phyloP scores from a whole-genome alignment of 805 yeast genomes.

The Candida railenensis region DNA sequence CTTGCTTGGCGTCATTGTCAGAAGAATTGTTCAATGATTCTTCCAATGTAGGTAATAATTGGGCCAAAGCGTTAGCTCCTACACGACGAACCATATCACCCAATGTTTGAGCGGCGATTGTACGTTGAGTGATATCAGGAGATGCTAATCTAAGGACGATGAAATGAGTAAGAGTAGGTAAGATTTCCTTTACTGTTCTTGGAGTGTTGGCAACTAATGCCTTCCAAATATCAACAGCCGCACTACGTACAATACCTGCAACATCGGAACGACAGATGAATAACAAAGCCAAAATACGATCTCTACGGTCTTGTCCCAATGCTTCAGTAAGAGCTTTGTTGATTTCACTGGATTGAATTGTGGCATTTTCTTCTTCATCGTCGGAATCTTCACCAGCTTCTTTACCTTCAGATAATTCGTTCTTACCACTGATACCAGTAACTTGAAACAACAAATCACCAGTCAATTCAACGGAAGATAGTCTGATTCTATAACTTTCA shows the following conservation, averaged over 20 bases:
- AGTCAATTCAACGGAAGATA: conserved; percentile 90
- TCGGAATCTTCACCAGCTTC: conserved; percentile 20
- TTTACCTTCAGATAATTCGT: conserved; percentile 50
- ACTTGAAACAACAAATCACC: conserved; percentile 94
- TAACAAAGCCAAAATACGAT: conserved; percentile 77
- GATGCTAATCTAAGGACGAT: conserved; percentile 83
- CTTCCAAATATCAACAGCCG: conserved; percentile 95
- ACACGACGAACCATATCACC: conserved; percentile 95
- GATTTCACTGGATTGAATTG: conserved; percentile 49
- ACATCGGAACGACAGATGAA: conserved; percentile 94
- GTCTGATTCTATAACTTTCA: conserved; percentile 78
- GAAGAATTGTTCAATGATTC: conserved; percentile 53
- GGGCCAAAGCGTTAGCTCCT: conserved; percentile 82
- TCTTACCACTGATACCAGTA: conserved; percentile 82
- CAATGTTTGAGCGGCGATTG: conserved; percentile 87
- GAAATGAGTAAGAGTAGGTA: conserved; percentile 77
- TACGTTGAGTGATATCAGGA: conserved; percentile 73
- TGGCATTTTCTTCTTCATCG: conserved; percentile 45
- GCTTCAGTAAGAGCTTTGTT: conserved; percentile 67
- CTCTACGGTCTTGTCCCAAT: conserved; percentile 86
- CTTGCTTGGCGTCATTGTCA: conserved; percentile 88
- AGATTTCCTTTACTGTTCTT: conserved; percentile 84
- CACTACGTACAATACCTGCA: conserved; percentile 80
- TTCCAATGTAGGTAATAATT: conserved; percentile 81
- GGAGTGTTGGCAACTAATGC: conserved; percentile 96